A percentile compares a stretch with the other conserved stretches of the same genome.
Evolutionary conservation across 768 basidiomycete species (phyloP).

Genomic region (Phylloporus scabripes): DNA sequence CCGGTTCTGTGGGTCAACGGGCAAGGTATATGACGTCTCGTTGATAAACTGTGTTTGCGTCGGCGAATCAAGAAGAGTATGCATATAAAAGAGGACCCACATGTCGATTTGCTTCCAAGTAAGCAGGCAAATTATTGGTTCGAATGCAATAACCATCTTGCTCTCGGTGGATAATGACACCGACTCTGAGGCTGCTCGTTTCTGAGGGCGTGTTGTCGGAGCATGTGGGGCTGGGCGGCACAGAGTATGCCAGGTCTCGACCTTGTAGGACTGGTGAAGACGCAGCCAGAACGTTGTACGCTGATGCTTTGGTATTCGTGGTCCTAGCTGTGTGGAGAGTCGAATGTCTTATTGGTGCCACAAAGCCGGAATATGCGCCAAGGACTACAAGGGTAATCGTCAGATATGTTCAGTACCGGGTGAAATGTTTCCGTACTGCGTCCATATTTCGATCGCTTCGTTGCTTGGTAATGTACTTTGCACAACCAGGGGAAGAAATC

Average conservation of each 20-base stretch:
- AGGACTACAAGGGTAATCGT: constrained; percentile 34
- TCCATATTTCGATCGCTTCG: constrained; percentile 55
- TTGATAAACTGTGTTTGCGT: constrained; percentile 39
- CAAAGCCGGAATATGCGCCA: constrained; percentile 38
- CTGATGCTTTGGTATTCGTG: constrained; percentile 13
- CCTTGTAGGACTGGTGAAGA: constrained; percentile 22
- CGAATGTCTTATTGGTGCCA: constrained; percentile 46
- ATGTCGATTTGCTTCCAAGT: constrained; percentile 76
- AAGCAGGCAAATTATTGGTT: constrained; percentile 70
- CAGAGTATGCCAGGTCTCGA: constrained; percentile 34
- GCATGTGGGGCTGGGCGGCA: constrained; percentile 42
- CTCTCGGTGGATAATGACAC: constrained; percentile 54
- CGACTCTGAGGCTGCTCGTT: constrained; percentile 53
- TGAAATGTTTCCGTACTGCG: constrained; percentile 35
- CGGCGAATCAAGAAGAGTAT: constrained; percentile 12
- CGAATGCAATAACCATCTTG: constrained; percentile 56
- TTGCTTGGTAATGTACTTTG: constrained; percentile 71
- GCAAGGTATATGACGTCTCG: constrained; percentile 46
- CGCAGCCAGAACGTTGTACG: not conserved
- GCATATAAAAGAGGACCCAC: constrained; percentile 37
- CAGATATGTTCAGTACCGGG: not conserved
- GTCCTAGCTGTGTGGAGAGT: constrained; percentile 35
- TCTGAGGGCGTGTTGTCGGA: constrained; percentile 32
- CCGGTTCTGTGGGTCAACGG: constrained; percentile 56
- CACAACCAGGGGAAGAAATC: constrained; percentile 93